Evolutionary conservation across 768 basidiomycete species (phyloP).

Genomic region (Phanerodontia chrysosporium): DNA sequence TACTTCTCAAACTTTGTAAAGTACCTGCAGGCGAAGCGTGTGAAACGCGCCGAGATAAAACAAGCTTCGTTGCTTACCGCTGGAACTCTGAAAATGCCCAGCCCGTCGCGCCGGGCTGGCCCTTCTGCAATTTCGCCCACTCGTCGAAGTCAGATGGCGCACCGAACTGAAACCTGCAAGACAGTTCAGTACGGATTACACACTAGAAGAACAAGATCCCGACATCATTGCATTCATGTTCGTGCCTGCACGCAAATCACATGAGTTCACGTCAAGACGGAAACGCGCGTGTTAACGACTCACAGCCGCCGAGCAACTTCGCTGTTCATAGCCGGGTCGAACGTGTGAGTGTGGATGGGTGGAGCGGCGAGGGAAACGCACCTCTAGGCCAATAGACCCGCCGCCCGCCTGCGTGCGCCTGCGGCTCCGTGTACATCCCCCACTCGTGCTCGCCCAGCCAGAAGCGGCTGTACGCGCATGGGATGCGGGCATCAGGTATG

Average conservation of each 20-base stretch:
- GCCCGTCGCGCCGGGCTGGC: slow-evolving; percentile 41
- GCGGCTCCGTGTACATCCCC: slow-evolving; percentile 52
- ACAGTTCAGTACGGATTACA: not conserved
- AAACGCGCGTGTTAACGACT: slow-evolving; percentile 20
- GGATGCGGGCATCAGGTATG: slow-evolving; percentile 11
- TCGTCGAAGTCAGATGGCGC: slow-evolving; percentile 68
- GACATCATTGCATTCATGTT: slow-evolving; percentile 60
- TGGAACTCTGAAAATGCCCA: slow-evolving; percentile 61
- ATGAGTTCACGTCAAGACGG: not conserved
- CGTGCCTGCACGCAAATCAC: slow-evolving; percentile 37
- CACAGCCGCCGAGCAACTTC: slow-evolving; percentile 72
- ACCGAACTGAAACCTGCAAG: slow-evolving; percentile 45
- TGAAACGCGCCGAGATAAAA: too few species aligned
- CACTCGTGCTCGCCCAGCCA: slow-evolving; percentile 49
- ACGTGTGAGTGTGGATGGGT: not conserved
- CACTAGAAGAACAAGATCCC: not conserved
- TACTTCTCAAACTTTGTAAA: slow-evolving; percentile 67
- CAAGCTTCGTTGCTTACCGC: slow-evolving; percentile 29
- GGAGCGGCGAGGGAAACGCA: slow-evolving; percentile 16
- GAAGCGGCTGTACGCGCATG: slow-evolving; percentile 24
- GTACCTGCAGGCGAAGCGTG: slow-evolving; percentile 40
- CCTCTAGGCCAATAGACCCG: slow-evolving; percentile 65
- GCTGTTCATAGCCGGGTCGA: slow-evolving; percentile 29
- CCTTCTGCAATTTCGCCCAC: slow-evolving; percentile 45
- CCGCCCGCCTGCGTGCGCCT: slow-evolving; percentile 42